Evolutionary conservation across 352 stramenopile genomes (phyloP).

Genomic region (Phytophthora cryptogea): DNA sequence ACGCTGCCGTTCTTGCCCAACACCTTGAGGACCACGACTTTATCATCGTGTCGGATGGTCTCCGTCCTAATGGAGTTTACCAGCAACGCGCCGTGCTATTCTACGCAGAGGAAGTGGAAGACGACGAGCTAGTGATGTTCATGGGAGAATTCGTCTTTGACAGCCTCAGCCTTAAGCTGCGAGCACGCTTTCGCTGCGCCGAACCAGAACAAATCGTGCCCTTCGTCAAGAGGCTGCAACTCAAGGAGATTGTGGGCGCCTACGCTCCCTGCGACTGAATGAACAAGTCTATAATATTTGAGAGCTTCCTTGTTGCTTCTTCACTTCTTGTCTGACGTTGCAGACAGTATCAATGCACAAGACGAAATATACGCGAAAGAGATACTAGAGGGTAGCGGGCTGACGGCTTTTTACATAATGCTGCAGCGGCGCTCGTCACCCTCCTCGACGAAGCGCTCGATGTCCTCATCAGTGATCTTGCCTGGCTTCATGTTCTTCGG

Average conservation of each 20-base stretch:
- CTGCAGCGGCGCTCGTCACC: constrained; percentile 78
- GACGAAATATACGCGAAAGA: constrained; percentile 13
- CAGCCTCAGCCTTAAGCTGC: constrained; percentile 67
- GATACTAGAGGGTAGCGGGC: constrained; percentile 10
- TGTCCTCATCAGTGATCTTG: constrained; percentile 90
- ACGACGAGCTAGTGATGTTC: constrained; percentile 40
- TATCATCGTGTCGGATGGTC: constrained; percentile 49
- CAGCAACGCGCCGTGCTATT: constrained; percentile 58
- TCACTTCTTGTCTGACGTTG: constrained; percentile 23
- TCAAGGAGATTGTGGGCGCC: constrained; percentile 74
- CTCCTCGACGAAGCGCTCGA: constrained; percentile 87
- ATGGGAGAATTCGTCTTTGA: constrained; percentile 76
- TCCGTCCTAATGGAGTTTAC: constrained; percentile 33
- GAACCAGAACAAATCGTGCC: constrained; percentile 59
- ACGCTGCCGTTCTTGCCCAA: constrained; percentile 31
- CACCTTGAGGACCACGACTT: constrained; percentile 65
- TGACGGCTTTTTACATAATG: constrained; percentile 73
- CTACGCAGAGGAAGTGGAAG: constrained; percentile 38
- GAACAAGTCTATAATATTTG: constrained; percentile 46
- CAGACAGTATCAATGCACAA: constrained; percentile 22
- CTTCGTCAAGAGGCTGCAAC: constrained; percentile 74
- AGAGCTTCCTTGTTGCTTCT: constrained; percentile 27
- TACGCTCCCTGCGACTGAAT: constrained; percentile 64
- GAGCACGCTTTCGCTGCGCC: constrained; percentile 62
- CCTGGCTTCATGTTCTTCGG: constrained; percentile 83